A percentile compares a stretch with the other conserved stretches of the same genome.
Conservation (phyloP, 345 rosid genomes). For the Tarenaya hassleriana region DNA sequence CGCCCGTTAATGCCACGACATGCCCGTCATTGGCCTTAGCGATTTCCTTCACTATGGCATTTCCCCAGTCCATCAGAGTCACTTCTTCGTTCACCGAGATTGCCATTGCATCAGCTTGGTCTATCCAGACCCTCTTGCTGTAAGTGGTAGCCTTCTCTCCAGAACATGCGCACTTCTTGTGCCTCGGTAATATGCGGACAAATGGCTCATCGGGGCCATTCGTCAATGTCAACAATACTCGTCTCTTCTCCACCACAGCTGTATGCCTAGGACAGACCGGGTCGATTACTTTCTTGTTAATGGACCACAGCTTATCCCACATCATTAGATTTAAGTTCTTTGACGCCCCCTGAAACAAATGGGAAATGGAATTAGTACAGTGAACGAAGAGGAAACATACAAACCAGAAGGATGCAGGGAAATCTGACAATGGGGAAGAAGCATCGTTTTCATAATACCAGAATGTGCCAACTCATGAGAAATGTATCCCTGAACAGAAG, state of each 20-base stretch:
- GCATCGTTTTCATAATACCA: no score
- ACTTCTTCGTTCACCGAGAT: constrained; percentile 57
- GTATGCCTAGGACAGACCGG: constrained; percentile 79
- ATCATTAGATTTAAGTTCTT: constrained; percentile 74
- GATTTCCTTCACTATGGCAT: constrained; percentile 53
- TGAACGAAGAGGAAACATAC: neutral
- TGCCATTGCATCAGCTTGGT: constrained; percentile 49
- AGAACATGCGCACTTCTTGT: constrained; percentile 64
- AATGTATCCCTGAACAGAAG: no score
- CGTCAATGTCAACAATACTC: constrained; percentile 42
- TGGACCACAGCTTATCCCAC: constrained; percentile 85
- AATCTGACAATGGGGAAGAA: no score
- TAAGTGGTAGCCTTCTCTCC: constrained; percentile 66
- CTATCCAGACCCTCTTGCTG: constrained; percentile 58
- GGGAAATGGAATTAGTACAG: neutral
- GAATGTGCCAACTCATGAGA: no score
- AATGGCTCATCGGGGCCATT: constrained; percentile 52
- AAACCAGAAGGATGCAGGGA: neutral
- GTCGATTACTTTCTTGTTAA: constrained; percentile 68
- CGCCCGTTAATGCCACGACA: constrained; percentile 36
- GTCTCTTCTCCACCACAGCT: constrained; percentile 49
- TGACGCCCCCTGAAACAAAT: constrained; percentile 52
- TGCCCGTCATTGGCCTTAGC: constrained; percentile 43
- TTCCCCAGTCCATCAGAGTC: constrained; percentile 78
- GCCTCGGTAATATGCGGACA: constrained; percentile 56